Percentiles rank a stretch among this genome's conserved stretches.
Evolutionary conservation across 2,329 filamentous ascomycete species (phyloP).

Genomic region (Calonectria pseudoreteaudii): DNA sequence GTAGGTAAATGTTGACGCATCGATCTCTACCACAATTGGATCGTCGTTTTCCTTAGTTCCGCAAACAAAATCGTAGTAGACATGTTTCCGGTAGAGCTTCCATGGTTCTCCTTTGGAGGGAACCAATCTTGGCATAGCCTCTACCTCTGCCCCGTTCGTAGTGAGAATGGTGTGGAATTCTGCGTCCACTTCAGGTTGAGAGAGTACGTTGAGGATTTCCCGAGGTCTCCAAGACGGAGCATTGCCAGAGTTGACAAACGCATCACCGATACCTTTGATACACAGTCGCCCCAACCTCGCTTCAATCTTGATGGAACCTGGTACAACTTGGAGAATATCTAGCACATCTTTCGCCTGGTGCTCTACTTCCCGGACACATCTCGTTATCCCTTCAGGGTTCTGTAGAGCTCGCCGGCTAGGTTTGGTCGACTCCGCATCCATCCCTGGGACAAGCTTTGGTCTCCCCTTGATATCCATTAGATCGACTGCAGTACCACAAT

Average conservation of each 20-base stretch:
- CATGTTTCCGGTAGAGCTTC: constrained; percentile 29
- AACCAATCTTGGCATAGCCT: constrained; percentile 29
- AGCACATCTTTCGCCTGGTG: constrained; percentile 25
- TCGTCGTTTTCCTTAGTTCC: not conserved
- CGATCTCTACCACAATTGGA: constrained; percentile 41
- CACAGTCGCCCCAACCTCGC: constrained; percentile 46
- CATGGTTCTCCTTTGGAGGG: constrained; percentile 32
- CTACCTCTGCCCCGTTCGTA: constrained; percentile 41
- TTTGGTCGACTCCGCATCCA: not conserved
- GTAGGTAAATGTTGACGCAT: constrained; percentile 41
- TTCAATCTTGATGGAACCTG: constrained; percentile 41
- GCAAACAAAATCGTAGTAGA: constrained; percentile 45
- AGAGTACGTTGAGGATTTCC: constrained; percentile 24
- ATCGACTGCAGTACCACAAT: not conserved
- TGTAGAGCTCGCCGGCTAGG: not conserved
- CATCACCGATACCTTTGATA: constrained; percentile 33
- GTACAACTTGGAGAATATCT: constrained; percentile 34
- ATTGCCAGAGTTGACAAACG: constrained; percentile 33
- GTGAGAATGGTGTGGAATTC: constrained; percentile 46
- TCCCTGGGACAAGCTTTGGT: constrained; percentile 19
- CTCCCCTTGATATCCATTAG: not conserved
- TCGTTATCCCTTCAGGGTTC: not conserved
- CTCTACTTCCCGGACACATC: constrained; percentile 28
- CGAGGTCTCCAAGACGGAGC: constrained; percentile 33
- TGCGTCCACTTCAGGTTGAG: constrained; percentile 19